Base-by-base conservation (phyloP, 345 rosid species). In the Reutealis trisperma region DNA sequence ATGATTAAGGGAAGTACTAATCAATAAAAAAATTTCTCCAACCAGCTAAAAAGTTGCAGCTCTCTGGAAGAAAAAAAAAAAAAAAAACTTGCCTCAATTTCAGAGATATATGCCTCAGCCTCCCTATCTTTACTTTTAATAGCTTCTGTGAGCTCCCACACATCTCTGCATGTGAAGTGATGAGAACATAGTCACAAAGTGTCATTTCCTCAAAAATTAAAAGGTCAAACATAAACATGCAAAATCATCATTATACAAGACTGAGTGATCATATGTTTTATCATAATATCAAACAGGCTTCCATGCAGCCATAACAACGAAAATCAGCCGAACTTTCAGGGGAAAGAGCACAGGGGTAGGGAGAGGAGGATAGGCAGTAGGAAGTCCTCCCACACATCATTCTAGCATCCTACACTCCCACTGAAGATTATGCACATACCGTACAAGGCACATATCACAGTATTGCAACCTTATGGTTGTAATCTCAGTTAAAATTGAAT, bases 81-180 rank as follows among this genome's bases (percentile, higher is more conserved):
- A 19, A 67, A 76, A 4, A 68, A 76, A 67, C 61, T 22, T 57
- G 88, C 98, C 99, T 93, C 96, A 84, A 96, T 93, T 85, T 93
- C 98, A 81, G 93, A 86, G 81, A 96, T 93, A 81, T 88, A 92
- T 59, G 96, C 88, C 85, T 93, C 94, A 22, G 94, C 92, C 85
- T 93, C 98, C 68, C 73, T 83, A 72, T 92, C 94, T 87, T 92
- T 93, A 80, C 82, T 89, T 84, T 86, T 92, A 75, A 93, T 89
- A 57, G 97, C 94, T 86, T 96, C 97, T 44, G 75, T 82, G 63
- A 96, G 88, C 86, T 90, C 93, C 76, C 89, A 82, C 74, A 90
- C 91, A 79, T 89, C 94, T 87, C 97, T 93, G 93, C 77, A 81
- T 12, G 19, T 5, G 54, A 12, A 60, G 77, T 44, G 16, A 37